Base-by-base conservation (phyloP, 192 early-diverging fungal species). In the Podila horticola region DNA sequence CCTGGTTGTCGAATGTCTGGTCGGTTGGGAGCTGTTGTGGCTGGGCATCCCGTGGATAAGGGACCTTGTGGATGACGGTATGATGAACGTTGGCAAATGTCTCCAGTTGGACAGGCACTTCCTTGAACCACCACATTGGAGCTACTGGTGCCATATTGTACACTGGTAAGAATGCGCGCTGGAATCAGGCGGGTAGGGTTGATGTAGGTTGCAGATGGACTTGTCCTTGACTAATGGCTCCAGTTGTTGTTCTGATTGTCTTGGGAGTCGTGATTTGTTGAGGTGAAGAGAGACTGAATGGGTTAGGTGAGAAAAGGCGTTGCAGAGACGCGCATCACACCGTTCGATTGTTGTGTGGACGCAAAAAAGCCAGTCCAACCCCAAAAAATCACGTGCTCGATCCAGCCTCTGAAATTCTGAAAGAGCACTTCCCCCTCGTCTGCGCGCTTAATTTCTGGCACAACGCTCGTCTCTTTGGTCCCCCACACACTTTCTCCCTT, bases 111-210 rank as follows among this genome's bases (percentile, higher is more conserved):
- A 73, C 77, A 45, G 77, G 77, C 17, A 81, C 77, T 62, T 81
- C 77, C 34, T 81, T 81, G 63, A 73, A 71, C 77, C 77, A 81
- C 77, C 77, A 81, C 77, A 81, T 69, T 45, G 76, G 76, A 17
- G 70, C 48, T 11, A 69, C n/a, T 57, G 69, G 61, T 9, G 76
- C 50, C 69, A 72, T 68, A 7, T 11, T 68, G 55, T 9, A 19
- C 30, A 7, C 1, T 20, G 52, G 3, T n/a, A 17, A 24, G 11
- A n/a, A 22, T 55, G 20, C 17, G 41, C 41, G 2, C 41, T 8
- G 41, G 41, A 45, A 45, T 45, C 41, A 45, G 36, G 41, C 41
- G 11, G 15, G 11, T 45, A 3, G 15, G 11, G 41, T 45, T 45
- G 41, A 4, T 15, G 41, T 45, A 45, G 1, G 41, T 45, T 15